Base-by-base conservation (phyloP, 2,329 filamentous ascomycete genomes). In the Ustulina deusta region DNA sequence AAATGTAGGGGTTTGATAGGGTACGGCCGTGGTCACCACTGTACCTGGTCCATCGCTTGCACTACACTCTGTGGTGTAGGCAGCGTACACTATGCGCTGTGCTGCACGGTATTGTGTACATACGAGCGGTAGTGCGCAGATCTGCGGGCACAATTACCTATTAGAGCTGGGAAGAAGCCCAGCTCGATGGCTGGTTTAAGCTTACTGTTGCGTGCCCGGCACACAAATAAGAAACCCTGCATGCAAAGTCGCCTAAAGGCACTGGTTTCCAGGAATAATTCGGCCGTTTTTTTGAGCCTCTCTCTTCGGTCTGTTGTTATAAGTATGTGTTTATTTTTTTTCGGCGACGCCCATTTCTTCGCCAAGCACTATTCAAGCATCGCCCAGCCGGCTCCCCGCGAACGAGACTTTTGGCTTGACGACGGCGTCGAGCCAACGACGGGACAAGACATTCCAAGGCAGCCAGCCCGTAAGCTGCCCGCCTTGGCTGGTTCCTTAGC, bases 331-430 rank as follows among this genome's bases (percentile, higher is more conserved):
- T n/a, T n/a, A n/a, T n/a, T n/a, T n/a, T n/a, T n/a, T n/a, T n/a
- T n/a, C n/a, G n/a, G n/a, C n/a, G n/a, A 25, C 17, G 10, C 20
- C n/a, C 29, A 40, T 29, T 13, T 29, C 9, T 9, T 17, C 54
- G 65, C 65, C 65, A 68, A 68, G 65, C 17, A 42, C 36, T 10
- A 44, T 52, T 62, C 63, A 61, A 68, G 36, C 52, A 38, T 63
- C 61, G 61, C 68, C 68, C 51, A 68, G 61, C 61, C 65, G 65
- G 65, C 57, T 64, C 46, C 58, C 56, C 56, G 58, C 56, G 36
- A 61, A 61, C 61, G 68, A 70, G 65, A 62, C 55, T 63, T 70
- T 68, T 65, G 68, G 68, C 65, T 62, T 70, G 51, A 57, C 40
- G 40, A 42, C 63, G 65, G 65, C 65, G 65, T 61, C 59, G 59